Percentiles rank a stretch among this genome's conserved stretches.
Conservation (phyloP, 495 filamentous ascomycete genomes). For the Penicillium simplicissimum region DNA sequence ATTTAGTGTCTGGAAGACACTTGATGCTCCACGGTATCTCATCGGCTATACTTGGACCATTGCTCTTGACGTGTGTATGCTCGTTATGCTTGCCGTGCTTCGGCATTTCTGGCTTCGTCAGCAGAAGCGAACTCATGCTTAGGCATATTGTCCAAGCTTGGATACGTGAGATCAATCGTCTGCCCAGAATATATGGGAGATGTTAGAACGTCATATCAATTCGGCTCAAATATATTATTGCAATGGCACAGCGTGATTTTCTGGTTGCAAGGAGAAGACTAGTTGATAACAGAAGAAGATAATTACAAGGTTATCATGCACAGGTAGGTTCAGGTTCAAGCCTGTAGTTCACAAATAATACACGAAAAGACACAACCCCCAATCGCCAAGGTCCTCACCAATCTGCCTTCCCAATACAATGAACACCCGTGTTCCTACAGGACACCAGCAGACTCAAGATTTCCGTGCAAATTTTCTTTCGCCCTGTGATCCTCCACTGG, state of each 20-base stretch:
- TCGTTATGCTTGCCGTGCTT: conserved; percentile 27
- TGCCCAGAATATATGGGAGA: neutral
- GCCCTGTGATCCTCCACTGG: neutral
- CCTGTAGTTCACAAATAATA: neutral
- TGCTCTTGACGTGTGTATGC: conserved; percentile 32
- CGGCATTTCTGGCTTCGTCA: conserved; percentile 26
- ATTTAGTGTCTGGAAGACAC: conserved; percentile 30
- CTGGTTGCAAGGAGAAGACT: too few species aligned
- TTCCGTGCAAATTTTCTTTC: conserved; percentile 1
- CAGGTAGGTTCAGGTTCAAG: too few species aligned
- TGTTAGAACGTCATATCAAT: neutral
- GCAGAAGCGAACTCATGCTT: conserved; percentile 11
- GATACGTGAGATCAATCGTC: neutral
- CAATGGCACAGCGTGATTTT: too few species aligned
- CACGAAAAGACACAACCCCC: neutral
- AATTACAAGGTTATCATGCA: neutral
- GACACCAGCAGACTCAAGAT: conserved; percentile 10
- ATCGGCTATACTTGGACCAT: conserved; percentile 33
- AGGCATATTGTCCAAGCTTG: neutral
- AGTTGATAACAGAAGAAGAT: neutral
- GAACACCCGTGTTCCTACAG: neutral
- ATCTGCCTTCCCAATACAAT: neutral
- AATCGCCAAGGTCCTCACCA: too few species aligned
- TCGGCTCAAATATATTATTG: neutral
- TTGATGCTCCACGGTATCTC: conserved; percentile 30